Base-by-base conservation (phyloP, 345 rosid species). In the Boechera stricta region DNA sequence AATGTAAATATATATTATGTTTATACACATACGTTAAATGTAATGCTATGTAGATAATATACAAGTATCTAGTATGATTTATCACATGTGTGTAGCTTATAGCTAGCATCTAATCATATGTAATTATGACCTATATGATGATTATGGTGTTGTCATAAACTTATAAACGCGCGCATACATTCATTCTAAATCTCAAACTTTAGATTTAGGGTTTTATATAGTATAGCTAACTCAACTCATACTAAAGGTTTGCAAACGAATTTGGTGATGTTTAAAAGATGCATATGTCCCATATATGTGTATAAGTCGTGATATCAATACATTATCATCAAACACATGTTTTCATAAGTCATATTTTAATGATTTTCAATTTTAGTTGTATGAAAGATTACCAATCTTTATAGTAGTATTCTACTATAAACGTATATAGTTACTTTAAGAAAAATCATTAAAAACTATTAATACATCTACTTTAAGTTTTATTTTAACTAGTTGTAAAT, bases 11-110 rank as follows among this genome's bases (percentile, higher is more conserved):
- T 57, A 51, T 39, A 44, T 18, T 60, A 18, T 13, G 58, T 52
- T 47, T 75, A 35, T 28, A 44, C 66, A 48, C 48, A 44, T 74
- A 74, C 31, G 49, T 45, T 56, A 73, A 35, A 12, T 54, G 57
- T 44, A 16, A 28, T 38, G 13, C 39, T 62, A 38, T 52, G 10
- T 53, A 44, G 16, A 55, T 64, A 4, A 52, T 53, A 18, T 9
- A 42, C 49, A 44, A 52, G 59, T 24, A 49, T n/a, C 6, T 16
- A 10, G 33, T 62, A 38, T 61, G 62, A 51, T 72, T 24, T 36
- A 38, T 49, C 57, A 26, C 59, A 31, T 49, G 38, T 61, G 59
- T 71, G 35, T 18, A 59, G n/a, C 29, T 47, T 32, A 21, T 35
- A 47, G 28, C 67, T 60, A 16, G 45, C 64, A 59, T 36, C 26